These are phyloP conservation scores for Posidonia oceanica DNA, from an alignment of 116 monocot species.

Conservation along the genomic window DNA sequence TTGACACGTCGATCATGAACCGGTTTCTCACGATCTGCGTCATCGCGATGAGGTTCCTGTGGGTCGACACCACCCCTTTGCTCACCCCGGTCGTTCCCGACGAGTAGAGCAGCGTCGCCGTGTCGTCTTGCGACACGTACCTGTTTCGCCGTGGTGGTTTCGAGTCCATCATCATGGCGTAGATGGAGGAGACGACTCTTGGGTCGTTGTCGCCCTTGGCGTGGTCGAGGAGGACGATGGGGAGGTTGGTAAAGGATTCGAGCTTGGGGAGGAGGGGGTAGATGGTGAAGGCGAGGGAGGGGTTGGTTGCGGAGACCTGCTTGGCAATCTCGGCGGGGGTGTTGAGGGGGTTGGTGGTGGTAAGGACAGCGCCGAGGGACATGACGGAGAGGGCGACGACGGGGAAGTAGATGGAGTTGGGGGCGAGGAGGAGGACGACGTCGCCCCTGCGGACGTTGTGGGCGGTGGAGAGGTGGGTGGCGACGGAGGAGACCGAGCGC, in stretches of 20 bases:
- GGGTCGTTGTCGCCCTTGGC: conserved; percentile 7
- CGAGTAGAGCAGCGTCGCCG: conserved; percentile 83
- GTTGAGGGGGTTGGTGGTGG: conserved; percentile 86
- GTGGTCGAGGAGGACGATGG: conserved; percentile 44
- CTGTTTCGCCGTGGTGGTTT: not conserved
- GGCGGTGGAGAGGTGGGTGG: conserved; percentile 22
- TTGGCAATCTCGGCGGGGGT: conserved; percentile 62
- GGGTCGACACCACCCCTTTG: conserved; percentile 79
- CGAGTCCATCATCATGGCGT: conserved; percentile 17
- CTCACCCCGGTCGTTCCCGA: conserved; percentile 85
- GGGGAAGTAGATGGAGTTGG: conserved; percentile 71
- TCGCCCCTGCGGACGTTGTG: conserved; percentile 41
- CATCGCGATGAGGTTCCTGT: conserved; percentile 78
- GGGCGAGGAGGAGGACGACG: conserved; percentile 77
- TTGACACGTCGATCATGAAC: conserved; percentile 30
- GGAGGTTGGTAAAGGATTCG: conserved; percentile 9
- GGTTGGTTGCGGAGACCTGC: conserved; percentile 38
- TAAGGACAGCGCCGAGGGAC: conserved; percentile 76
- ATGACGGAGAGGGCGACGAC: conserved; percentile 67
- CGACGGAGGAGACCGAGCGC: conserved; percentile 21
- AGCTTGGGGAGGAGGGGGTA: conserved; percentile 46
- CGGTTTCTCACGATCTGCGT: conserved; percentile 58
- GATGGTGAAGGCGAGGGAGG: conserved; percentile 54
- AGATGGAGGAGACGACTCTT: conserved; percentile 33
- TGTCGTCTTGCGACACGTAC: conserved; percentile 28